phyloP scores from a whole-genome alignment of 2,329 filamentous ascomycete species.

The Microsporum canis region DNA sequence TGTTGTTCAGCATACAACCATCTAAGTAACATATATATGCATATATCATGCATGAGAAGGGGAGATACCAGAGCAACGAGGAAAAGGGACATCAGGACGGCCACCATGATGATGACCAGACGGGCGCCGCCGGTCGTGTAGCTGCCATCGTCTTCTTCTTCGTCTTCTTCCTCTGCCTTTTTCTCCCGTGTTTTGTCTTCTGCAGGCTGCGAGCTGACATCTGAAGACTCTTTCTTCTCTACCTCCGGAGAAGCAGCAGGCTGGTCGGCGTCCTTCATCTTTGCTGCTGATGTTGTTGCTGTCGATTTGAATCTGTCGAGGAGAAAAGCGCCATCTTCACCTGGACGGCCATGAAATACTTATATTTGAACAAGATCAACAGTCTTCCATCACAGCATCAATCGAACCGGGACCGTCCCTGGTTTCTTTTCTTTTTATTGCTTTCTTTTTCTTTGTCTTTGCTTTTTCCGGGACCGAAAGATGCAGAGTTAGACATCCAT shows the following conservation, averaged over 20 bases:
- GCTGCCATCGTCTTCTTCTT: not conserved
- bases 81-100: conserved; percentile 8
- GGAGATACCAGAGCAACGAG: conserved; percentile 8
- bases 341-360: not conserved
- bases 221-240: not conserved
- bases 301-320: not conserved
- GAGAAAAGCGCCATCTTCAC: not conserved
- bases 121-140: not conserved
- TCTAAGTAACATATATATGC: not conserved
- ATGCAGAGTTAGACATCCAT: not conserved
- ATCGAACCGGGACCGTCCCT: not conserved
- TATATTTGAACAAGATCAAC: not conserved
- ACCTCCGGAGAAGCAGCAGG: not conserved
- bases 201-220: not conserved
- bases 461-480: not conserved
- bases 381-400: not conserved
- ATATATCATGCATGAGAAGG: conserved; percentile 13
- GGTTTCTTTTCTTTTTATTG: not conserved
- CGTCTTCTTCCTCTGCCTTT: not conserved
- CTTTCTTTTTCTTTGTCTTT: not conserved
- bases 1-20: not conserved
- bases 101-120: conserved; percentile 5
- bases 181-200: not conserved
- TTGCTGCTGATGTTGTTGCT: not conserved
- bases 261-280: not conserved